These are phyloP conservation scores for Dalechampia spathulata DNA, from an alignment of 441 rosid species.

Conservation along the genomic window DNA sequence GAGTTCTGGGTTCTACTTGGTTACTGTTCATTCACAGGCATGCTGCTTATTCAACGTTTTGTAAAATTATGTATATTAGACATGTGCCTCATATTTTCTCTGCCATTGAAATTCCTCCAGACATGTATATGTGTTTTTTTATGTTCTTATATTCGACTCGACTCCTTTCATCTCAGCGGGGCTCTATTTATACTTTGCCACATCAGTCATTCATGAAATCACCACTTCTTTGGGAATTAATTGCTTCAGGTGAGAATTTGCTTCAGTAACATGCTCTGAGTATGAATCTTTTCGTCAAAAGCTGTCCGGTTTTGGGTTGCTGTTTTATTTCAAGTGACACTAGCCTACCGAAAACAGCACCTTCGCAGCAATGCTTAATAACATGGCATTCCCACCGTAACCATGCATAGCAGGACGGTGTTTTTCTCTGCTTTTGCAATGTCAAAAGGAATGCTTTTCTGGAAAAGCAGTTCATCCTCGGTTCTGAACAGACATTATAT, in stretches of 20 bases:
- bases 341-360: too few species aligned
- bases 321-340: too few species aligned
- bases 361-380: too few species aligned
- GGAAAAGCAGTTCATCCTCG: too few species aligned
- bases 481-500: too few species aligned
- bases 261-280: neutral
- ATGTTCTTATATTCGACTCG: too few species aligned
- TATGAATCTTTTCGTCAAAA: neutral
- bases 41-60: too few species aligned
- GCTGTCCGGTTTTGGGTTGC: too few species aligned
- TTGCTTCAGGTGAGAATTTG: constrained; percentile 81
- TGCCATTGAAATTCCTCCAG: neutral
- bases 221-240: constrained; percentile 82
- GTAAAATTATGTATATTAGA: constrained; percentile 3
- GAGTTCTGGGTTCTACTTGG: constrained; percentile 96
- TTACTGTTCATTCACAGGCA: constrained; percentile 76
- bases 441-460: too few species aligned
- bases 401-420: too few species aligned
- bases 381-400: too few species aligned
- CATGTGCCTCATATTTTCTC: neutral
- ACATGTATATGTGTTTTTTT: neutral
- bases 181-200: constrained; percentile 79
- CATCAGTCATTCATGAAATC: constrained; percentile 90
- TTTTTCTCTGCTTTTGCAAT: too few species aligned
- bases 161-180: constrained; percentile 37